Evolutionary conservation across 768 basidiomycete genomes (phyloP).

Genomic region (Leccinellum rugosiceps): DNA sequence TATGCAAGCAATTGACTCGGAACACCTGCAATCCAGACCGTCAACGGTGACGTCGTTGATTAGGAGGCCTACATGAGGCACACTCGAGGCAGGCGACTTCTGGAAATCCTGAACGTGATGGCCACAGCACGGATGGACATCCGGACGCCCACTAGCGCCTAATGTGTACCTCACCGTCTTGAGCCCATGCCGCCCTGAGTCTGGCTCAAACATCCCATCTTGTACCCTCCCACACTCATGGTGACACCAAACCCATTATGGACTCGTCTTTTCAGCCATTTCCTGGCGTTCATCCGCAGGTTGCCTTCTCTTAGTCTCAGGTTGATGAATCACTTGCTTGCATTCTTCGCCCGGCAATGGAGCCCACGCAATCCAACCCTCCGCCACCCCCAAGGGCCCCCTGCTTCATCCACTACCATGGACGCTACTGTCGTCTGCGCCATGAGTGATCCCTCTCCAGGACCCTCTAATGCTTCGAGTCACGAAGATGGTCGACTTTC

Average conservation of each 20-base stretch:
- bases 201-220: too few species aligned
- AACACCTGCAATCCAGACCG: too few species aligned
- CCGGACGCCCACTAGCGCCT: too few species aligned
- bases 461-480: not conserved
- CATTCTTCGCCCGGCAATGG: conserved; percentile 1
- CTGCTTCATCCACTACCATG: not conserved
- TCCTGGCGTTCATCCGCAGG: not conserved
- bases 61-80: too few species aligned
- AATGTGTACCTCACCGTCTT: too few species aligned
- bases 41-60: too few species aligned
- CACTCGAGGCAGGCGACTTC: too few species aligned
- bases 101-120: too few species aligned
- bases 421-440: conserved; percentile 3
- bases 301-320: not conserved
- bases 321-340: conserved; percentile 4
- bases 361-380: not conserved
- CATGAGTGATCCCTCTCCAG: conserved; percentile 14
- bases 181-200: too few species aligned
- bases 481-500: conserved; percentile 6
- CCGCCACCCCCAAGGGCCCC: not conserved
- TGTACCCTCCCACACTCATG: not conserved
- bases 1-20: too few species aligned
- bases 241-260: not conserved
- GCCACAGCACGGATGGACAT: too few species aligned
- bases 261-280: not conserved